A percentile compares a stretch with the other conserved stretches of the same genome.
Conservation (phyloP, 345 rosid genomes). For the Acer campestre region DNA sequence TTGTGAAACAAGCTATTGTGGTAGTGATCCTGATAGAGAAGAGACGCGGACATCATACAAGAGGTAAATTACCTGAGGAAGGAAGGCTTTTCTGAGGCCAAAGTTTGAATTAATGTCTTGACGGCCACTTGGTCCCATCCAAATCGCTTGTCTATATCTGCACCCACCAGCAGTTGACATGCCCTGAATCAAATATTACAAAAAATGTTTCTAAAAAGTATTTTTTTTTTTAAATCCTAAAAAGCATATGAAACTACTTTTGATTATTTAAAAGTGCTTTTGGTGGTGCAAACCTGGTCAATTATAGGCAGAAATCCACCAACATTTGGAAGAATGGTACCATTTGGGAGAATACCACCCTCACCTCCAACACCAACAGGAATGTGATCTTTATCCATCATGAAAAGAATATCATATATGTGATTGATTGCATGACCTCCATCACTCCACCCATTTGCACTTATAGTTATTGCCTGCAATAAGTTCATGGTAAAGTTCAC, state of each 20-base stretch:
- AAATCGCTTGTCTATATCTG: conserved; percentile 36
- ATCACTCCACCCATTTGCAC: conserved; percentile 30
- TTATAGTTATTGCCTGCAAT: conserved; percentile 30
- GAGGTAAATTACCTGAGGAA: conserved; percentile 26
- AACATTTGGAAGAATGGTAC: conserved; percentile 27
- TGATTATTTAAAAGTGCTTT: too few relatives aligned
- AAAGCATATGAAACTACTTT: too few relatives aligned
- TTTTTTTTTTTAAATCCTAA: too few relatives aligned
- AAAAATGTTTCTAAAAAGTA: not conserved
- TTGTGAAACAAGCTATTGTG: too few relatives aligned
- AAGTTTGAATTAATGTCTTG: conserved; percentile 20
- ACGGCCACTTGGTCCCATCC: conserved; percentile 13
- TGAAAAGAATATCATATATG: conserved; percentile 27
- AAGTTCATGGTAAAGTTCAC: too few relatives aligned
- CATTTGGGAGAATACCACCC: conserved; percentile 27
- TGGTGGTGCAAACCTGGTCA: conserved; percentile 26
- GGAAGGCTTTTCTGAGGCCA: conserved; percentile 27
- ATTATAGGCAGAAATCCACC: conserved; percentile 34
- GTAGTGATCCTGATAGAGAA: too few relatives aligned
- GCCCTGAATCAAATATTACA: conserved; percentile 17
- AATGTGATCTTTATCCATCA: conserved; percentile 31
- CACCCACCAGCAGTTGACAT: conserved; percentile 29
- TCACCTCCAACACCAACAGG: conserved; percentile 37
- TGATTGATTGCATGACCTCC: conserved; percentile 31
- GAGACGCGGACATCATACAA: not conserved